A percentile compares a stretch with the other conserved stretches of the same genome.
These are phyloP conservation scores for Haematococcus sp. DNA, from an alignment of 139 green algal species.

Conservation along the genomic window DNA sequence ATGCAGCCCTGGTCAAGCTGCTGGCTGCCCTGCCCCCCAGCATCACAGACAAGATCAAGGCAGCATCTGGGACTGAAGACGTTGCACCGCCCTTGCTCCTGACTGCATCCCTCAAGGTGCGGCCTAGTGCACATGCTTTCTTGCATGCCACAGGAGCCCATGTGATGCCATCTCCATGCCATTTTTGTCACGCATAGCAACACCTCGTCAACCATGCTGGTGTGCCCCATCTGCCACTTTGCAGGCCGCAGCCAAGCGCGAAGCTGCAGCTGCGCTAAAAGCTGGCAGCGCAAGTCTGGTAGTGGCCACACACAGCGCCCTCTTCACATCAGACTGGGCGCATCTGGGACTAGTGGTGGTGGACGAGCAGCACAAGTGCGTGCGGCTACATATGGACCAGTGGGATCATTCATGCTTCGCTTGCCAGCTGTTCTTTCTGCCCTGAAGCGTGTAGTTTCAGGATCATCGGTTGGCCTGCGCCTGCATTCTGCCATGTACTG, in stretches of 20 bases:
- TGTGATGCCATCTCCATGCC: too few relatives aligned
- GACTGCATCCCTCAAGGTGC: neutral
- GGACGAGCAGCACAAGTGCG: conserved; percentile 94
- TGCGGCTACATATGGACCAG: neutral
- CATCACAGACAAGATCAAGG: conserved; percentile 19
- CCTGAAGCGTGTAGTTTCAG: neutral
- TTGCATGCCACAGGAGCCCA: too few relatives aligned
- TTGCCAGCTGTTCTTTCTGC: conserved; percentile 6
- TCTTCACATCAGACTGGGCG: conserved; percentile 59
- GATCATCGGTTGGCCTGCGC: neutral
- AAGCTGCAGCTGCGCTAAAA: conserved; percentile 12
- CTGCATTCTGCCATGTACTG: neutral
- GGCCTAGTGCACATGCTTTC: too few relatives aligned
- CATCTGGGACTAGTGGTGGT: conserved; percentile 85
- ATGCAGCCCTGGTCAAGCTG: conserved; percentile 41
- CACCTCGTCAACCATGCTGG: too few relatives aligned
- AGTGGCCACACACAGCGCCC: conserved; percentile 85
- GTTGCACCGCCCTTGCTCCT: conserved; percentile 19
- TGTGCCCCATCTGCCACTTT: too few relatives aligned
- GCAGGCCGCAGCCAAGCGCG: conserved; percentile 19
- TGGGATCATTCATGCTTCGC: too few relatives aligned
- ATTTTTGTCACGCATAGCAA: too few relatives aligned
- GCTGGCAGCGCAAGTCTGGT: conserved; percentile 64
- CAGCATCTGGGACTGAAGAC: conserved; percentile 7
- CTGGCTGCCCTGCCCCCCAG: conserved; percentile 36